Evolutionary conservation across 495 filamentous ascomycete species (phyloP).

Genomic region (Staphylotrichum longicolle): DNA sequence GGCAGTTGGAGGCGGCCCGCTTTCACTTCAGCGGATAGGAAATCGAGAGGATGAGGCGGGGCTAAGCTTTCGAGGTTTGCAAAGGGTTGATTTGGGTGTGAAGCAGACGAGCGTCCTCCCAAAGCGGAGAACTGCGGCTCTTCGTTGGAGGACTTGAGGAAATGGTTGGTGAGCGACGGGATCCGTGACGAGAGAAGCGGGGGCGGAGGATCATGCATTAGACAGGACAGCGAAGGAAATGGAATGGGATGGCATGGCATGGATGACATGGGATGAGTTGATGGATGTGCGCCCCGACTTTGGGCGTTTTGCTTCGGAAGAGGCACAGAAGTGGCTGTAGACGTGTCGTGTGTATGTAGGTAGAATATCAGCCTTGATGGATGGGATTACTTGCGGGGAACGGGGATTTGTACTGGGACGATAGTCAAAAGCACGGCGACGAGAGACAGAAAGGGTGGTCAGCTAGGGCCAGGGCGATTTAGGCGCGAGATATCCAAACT

Average conservation of each 20-base stretch:
- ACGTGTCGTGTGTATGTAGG: slow-evolving; percentile 12
- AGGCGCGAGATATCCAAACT: too few relatives aligned
- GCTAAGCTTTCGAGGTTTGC: not conserved
- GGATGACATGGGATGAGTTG: not conserved
- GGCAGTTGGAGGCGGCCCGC: slow-evolving; percentile 74
- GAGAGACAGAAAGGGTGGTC: not conserved
- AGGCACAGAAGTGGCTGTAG: slow-evolving; percentile 1
- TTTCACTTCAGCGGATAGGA: slow-evolving; percentile 73
- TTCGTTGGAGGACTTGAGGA: too few relatives aligned
- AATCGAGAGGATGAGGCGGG: not conserved
- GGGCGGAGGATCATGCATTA: slow-evolving; percentile 2
- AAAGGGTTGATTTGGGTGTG: not conserved
- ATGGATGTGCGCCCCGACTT: not conserved
- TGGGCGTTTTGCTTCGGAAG: not conserved
- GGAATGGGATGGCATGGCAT: not conserved
- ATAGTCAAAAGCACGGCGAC: slow-evolving; percentile 5
- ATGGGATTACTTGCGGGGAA: not conserved
- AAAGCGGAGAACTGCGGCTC: too few relatives aligned
- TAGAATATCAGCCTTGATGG: slow-evolving; percentile 10
- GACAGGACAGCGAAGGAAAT: not conserved
- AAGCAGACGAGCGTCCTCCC: not conserved
- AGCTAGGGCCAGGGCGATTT: too few relatives aligned
- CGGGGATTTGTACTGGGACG: not conserved
- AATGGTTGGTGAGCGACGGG: too few relatives aligned
- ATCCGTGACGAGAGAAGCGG: too few relatives aligned